These are phyloP conservation scores for Macadamia integrifolia DNA, from an alignment of 164 flowering plant species.

Conservation along the genomic window DNA sequence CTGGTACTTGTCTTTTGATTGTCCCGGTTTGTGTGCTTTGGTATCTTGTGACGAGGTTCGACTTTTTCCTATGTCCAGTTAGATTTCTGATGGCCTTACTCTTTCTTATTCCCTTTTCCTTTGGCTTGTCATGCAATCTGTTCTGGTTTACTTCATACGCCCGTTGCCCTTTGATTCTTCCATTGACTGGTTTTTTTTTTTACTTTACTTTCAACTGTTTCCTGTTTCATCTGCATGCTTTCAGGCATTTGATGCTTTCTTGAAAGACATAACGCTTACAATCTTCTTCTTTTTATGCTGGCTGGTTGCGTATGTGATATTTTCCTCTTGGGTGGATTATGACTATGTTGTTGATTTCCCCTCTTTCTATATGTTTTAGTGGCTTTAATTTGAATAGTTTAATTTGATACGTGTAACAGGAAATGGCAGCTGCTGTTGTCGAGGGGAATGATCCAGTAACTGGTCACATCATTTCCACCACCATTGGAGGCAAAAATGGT, in stretches of 20 bases:
- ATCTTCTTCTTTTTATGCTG: slow-evolving; percentile 5
- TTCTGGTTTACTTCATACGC: slow-evolving; percentile 9
- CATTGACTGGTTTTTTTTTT: slow-evolving; percentile 4
- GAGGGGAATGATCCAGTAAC: slow-evolving; percentile 55
- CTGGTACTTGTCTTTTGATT: background rate
- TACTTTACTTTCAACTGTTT: background rate
- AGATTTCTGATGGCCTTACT: too few species aligned
- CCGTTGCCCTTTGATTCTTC: slow-evolving; percentile 10
- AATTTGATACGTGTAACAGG: slow-evolving; percentile 26
- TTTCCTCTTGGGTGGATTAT: background rate
- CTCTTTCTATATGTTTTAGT: background rate
- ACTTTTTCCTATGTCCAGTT: background rate
- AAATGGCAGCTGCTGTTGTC: slow-evolving; percentile 44
- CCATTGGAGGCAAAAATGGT: slow-evolving; percentile 69
- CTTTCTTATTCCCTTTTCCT: slow-evolving; percentile 1
- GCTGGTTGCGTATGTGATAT: background rate
- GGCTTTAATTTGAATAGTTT: background rate
- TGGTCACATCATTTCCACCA: slow-evolving; percentile 70
- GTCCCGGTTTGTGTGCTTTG: background rate
- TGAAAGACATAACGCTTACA: slow-evolving; percentile 1
- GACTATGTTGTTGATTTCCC: background rate
- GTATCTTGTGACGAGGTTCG: background rate
- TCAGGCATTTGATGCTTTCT: slow-evolving; percentile 10
- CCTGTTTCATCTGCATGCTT: slow-evolving; percentile 12
- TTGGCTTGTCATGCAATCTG: slow-evolving; percentile 8